These are phyloP conservation scores for Juncus effusus DNA, from an alignment of 176 grass and related monocot genomes.

Conservation along the genomic window DNA sequence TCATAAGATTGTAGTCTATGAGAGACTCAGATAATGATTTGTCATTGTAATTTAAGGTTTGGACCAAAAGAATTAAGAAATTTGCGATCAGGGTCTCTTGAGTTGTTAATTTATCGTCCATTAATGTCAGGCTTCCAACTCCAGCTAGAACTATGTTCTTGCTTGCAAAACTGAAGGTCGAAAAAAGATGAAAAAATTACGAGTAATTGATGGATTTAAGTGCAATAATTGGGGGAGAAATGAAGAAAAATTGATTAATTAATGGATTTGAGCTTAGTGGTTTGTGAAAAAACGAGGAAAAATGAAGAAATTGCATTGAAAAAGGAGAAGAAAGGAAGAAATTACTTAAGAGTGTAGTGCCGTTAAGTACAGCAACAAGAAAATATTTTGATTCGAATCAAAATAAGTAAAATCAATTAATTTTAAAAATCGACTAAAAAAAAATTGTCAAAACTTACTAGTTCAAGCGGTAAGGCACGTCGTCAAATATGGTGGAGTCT, in stretches of 20 bases:
- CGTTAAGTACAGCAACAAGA: conserved; percentile 81
- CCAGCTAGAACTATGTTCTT: conserved; percentile 98
- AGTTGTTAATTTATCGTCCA: conserved; percentile 69
- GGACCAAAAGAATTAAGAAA: conserved; percentile 75
- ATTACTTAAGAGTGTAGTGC: conserved; percentile 66
- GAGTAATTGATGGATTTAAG: neutral
- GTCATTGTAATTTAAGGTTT: conserved; percentile 47
- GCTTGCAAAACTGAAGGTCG: conserved; percentile 57
- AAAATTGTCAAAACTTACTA: too few species aligned
- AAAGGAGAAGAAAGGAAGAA: neutral
- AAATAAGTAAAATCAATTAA: neutral
- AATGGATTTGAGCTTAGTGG: too few species aligned
- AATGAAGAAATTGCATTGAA: too few species aligned
- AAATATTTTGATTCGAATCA: conserved; percentile 74
- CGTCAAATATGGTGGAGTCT: conserved; percentile 13
- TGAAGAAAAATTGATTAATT: too few species aligned
- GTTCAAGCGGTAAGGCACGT: too few species aligned
- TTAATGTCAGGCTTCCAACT: conserved; percentile 86
- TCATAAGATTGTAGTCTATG: conserved; percentile 94
- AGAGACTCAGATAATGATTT: conserved; percentile 66
- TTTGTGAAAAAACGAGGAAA: too few species aligned
- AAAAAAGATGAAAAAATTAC: neutral
- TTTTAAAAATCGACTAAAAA: neutral
- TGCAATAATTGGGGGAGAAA: neutral
- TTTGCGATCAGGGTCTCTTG: conserved; percentile 63